Evolutionary conservation across 306 rosid species (phyloP).

Genomic region (Canavalia gladiata): DNA sequence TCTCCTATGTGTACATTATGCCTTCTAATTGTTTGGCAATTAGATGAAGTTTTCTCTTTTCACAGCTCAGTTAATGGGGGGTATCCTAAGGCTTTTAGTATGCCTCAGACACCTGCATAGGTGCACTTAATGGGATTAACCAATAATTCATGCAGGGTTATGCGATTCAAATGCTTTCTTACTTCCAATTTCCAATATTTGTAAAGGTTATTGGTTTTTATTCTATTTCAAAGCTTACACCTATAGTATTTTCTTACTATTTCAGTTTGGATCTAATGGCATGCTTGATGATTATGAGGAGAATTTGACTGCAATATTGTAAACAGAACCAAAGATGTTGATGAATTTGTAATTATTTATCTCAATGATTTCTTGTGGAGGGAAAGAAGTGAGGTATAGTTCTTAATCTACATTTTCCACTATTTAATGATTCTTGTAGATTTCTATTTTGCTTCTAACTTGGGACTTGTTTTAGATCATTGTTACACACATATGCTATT

Average conservation of each 20-base stretch:
- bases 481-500: constrained; percentile 96
- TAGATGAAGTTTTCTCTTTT: constrained; percentile 88
- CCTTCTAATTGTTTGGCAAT: constrained; percentile 93
- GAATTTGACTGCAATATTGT: constrained; percentile 93
- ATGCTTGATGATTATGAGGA: constrained; percentile 96
- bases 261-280: constrained; percentile 68
- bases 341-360: constrained; percentile 87
- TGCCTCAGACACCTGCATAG: constrained; percentile 67
- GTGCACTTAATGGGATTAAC: constrained; percentile 55
- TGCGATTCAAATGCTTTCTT: constrained; percentile 31
- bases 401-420: constrained; percentile 19
- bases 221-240: constrained; percentile 36
- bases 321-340: constrained; percentile 88
- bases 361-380: constrained; percentile 95
- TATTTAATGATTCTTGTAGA: background rate
- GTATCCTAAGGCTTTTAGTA: constrained; percentile 46
- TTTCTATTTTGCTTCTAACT: constrained; percentile 45
- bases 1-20: constrained; percentile 94
- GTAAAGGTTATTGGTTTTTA: constrained; percentile 28
- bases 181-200: constrained; percentile 11
- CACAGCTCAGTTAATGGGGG: constrained; percentile 47
- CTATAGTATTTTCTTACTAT: constrained; percentile 41
- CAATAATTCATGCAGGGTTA: background rate
- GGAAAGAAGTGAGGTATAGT: constrained; percentile 84
- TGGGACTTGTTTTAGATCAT: constrained; percentile 66